A percentile compares a stretch with the other conserved stretches of the same genome.
Evolutionary conservation across 2,329 filamentous ascomycete species (phyloP).

Genomic region (Pseudogymnoascus sp.): DNA sequence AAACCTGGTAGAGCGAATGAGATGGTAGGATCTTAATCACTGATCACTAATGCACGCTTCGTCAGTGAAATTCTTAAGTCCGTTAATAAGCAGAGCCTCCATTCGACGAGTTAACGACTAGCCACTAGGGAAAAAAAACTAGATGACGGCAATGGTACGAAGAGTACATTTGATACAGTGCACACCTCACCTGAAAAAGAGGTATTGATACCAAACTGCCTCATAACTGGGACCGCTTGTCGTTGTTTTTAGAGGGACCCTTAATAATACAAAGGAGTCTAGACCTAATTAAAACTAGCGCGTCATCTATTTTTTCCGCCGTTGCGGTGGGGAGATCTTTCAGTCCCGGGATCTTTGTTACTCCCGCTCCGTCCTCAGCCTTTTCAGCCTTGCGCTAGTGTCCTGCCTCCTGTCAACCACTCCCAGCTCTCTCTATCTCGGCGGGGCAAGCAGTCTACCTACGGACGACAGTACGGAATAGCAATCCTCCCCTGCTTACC

Average conservation of each 20-base stretch:
- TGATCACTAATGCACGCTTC: background rate
- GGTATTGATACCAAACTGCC: background rate
- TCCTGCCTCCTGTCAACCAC: background rate
- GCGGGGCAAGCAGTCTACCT: background rate
- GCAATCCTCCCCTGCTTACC: background rate
- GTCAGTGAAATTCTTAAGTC: background rate
- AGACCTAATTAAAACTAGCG: background rate
- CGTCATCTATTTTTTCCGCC: background rate
- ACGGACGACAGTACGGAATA: background rate
- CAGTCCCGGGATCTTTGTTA: background rate
- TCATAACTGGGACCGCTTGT: background rate
- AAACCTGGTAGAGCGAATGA: background rate
- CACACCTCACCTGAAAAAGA: background rate
- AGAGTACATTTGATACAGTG: background rate
- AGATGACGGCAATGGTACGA: background rate
- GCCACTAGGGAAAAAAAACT: background rate
- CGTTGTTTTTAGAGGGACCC: background rate
- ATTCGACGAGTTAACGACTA: background rate
- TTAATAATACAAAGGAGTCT: background rate
- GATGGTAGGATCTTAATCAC: background rate
- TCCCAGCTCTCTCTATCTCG: background rate
- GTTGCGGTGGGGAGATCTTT: background rate
- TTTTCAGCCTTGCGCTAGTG: constrained; percentile 5
- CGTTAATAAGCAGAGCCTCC: background rate
- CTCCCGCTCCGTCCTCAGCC: constrained; percentile 2